Evolutionary conservation across 2,329 filamentous ascomycete genomes (phyloP).

Genomic region (Zymoseptoria passerinii): DNA sequence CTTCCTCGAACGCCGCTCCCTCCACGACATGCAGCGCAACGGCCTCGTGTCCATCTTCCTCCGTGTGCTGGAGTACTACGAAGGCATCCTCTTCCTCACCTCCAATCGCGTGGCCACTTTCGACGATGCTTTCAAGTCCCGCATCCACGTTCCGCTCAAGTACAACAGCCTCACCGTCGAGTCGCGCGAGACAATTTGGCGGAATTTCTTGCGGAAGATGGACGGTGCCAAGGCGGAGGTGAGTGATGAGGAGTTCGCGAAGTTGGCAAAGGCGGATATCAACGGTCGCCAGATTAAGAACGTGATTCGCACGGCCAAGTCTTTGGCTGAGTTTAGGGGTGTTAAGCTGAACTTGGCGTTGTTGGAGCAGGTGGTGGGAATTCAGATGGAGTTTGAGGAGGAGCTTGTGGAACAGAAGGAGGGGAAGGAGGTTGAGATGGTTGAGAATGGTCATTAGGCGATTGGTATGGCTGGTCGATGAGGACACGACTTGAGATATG

Average conservation of each 20-base stretch:
- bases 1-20: slow-evolving; percentile 71
- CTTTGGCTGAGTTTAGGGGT: slow-evolving; percentile 18
- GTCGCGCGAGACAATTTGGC: slow-evolving; percentile 20
- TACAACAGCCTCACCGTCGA: slow-evolving; percentile 19
- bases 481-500: too few species aligned
- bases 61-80: slow-evolving; percentile 32
- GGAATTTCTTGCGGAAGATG: slow-evolving; percentile 16
- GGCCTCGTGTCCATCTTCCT: slow-evolving; percentile 59
- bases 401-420: slow-evolving; percentile 11
- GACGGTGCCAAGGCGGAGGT: slow-evolving; percentile 9
- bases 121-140: slow-evolving; percentile 32
- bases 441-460: not conserved
- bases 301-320: slow-evolving; percentile 22
- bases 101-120: slow-evolving; percentile 30
- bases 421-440: not conserved
- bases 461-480: too few species aligned
- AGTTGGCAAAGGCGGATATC: slow-evolving; percentile 19
- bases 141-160: slow-evolving; percentile 29
- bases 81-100: slow-evolving; percentile 33
- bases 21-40: slow-evolving; percentile 76
- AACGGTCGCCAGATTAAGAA: slow-evolving; percentile 28
- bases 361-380: slow-evolving; percentile 22
- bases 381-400: slow-evolving; percentile 23
- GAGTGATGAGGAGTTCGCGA: slow-evolving; percentile 13
- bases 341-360: slow-evolving; percentile 16